Evolutionary conservation across 192 early-diverging fungal species (phyloP).

Genomic region (Anaeromyces robustus): DNA sequence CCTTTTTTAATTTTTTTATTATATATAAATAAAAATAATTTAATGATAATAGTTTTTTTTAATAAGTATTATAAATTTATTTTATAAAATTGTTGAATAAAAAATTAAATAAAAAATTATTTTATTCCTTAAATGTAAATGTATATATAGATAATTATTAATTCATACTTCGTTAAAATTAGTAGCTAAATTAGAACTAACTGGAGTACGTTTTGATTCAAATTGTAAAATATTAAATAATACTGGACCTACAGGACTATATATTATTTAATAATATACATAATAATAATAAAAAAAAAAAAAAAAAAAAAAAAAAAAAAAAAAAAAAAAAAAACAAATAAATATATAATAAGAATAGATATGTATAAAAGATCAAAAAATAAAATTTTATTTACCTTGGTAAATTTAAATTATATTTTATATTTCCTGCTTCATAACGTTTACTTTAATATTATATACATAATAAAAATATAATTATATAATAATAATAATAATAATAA

Average conservation of each 20-base stretch:
- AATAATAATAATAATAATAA: no score
- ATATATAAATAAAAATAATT: no score
- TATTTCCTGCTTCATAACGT: background rate
- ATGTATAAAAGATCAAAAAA: background rate
- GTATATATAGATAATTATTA: no score
- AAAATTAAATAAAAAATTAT: no score
- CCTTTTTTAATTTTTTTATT: background rate
- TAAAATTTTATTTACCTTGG: background rate
- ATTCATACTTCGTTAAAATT: background rate
- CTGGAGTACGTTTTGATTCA: background rate
- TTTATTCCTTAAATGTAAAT: no score
- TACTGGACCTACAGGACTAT: background rate
- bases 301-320: no score
- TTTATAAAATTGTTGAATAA: no score
- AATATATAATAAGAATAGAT: no score
- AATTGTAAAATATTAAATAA: background rate
- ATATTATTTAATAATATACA: background rate
- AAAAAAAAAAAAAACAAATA: background rate
- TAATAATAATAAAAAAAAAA: no score
- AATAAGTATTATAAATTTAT: no score
- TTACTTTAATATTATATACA: background rate
- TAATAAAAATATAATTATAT: no score
- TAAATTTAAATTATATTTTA: background rate
- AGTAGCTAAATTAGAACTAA: background rate
- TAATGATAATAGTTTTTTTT: no score